Evolutionary conservation across 257 asterid genomes (phyloP).

Genomic region (Lithospermum erythrorhizon): DNA sequence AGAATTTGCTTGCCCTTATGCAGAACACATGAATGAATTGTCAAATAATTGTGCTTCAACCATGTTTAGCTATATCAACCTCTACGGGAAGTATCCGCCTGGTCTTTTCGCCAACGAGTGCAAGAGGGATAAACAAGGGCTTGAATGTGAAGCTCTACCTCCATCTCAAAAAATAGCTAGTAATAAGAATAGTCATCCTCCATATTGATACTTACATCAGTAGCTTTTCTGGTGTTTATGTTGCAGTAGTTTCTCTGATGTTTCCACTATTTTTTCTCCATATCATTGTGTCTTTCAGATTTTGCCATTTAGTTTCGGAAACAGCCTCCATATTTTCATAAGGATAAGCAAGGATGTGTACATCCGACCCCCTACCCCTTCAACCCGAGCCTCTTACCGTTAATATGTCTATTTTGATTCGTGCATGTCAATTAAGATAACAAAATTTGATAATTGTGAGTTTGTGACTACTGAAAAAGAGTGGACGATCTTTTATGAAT

Average conservation of each 20-base stretch:
- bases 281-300: neutral
- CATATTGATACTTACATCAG: conserved; percentile 1
- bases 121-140: conserved; percentile 32
- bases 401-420: too few relatives aligned
- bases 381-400: too few relatives aligned
- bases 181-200: conserved; percentile 9
- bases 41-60: conserved; percentile 54
- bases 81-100: conserved; percentile 63
- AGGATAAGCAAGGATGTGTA: too few relatives aligned
- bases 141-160: conserved; percentile 36
- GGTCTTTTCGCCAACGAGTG: conserved; percentile 62
- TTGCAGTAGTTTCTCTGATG: conserved; percentile 25
- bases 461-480: too few relatives aligned
- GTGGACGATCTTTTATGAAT: too few relatives aligned
- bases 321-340: too few relatives aligned
- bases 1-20: conserved; percentile 52
- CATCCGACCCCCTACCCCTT: too few relatives aligned
- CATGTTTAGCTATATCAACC: conserved; percentile 82
- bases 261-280: neutral
- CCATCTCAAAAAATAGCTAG: conserved; percentile 20
- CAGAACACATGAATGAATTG: conserved; percentile 33
- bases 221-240: conserved; percentile 13
- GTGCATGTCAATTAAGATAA: too few relatives aligned
- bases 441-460: too few relatives aligned
- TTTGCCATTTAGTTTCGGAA: neutral